Conservation (phyloP, 495 filamentous ascomycete species). For the Daldinia bambusicola region DNA sequence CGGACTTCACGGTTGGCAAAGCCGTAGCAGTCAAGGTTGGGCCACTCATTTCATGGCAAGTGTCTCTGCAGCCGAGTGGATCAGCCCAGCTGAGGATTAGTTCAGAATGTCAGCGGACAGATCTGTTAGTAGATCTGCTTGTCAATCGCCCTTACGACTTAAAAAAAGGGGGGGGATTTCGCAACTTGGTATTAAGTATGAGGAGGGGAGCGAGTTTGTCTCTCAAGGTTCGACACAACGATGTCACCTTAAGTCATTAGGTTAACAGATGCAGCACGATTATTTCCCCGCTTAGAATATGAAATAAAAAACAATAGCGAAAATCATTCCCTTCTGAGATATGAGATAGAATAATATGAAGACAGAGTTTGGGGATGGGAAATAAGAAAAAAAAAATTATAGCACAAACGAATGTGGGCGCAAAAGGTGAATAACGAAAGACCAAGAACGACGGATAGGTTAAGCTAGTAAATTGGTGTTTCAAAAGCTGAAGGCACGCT, state of each 20-base stretch:
- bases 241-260: constrained; percentile 45
- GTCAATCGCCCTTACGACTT: constrained; percentile 31
- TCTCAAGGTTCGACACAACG: constrained; percentile 40
- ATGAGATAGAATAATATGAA: not conserved
- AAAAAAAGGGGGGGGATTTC: constrained; percentile 25
- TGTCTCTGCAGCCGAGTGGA: constrained; percentile 40
- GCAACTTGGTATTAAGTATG: constrained; percentile 6
- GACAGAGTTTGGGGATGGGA: constrained; percentile 5
- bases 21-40: constrained; percentile 54
- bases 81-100: constrained; percentile 39
- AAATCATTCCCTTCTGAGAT: not conserved
- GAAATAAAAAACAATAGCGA: constrained; percentile 17
- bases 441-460: constrained; percentile 26
- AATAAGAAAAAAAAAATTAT: constrained; percentile 19
- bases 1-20: constrained; percentile 53
- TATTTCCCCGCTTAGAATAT: constrained; percentile 21
- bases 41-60: constrained; percentile 61
- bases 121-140: constrained; percentile 39
- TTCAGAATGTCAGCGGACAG: constrained; percentile 21
- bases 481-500: constrained; percentile 37
- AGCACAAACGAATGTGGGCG: constrained; percentile 31
- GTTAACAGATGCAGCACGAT: constrained; percentile 30
- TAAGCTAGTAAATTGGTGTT: constrained; percentile 34
- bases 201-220: constrained; percentile 19
- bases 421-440: constrained; percentile 25